Base-by-base conservation (phyloP, 148 eudicot genomes). In the Camellia lanceoleosa region DNA sequence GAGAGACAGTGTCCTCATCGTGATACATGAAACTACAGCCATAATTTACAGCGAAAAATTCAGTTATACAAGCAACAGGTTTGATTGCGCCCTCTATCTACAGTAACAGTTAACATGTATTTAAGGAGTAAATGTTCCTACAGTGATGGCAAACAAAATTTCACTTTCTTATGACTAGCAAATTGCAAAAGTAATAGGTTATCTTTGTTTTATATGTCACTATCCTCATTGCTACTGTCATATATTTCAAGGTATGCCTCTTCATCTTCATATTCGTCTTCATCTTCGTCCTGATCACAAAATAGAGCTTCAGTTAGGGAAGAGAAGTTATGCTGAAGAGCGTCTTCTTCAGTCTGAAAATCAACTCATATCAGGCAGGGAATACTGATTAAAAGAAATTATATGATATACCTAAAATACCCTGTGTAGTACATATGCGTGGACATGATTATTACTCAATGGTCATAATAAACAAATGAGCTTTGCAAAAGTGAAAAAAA, bases 201-300 rank as follows among this genome's bases (percentile, higher is more conserved):
- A 38, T 78, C 38, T 18, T 55, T 19, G 80, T 42, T 68, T 68
- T 19, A 56, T 42, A 68, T 60, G 60, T 74, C 46, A 8, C 52
- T 69, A 38, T 59, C 77, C 54, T 84, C 88, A 16, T 82, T 80
- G 23, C 76, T 81, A 74, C 81, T 83, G 79, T 83, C 85, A 65
- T 87, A 87, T 67, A 80, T 77, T 73, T 68, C 87, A 51, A 87
- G 82, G 75, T 84, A 86, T 7, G 85, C 83, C 70, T 84, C 89
- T 85, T 89, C 89, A 72, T 69, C 90, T 79, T 69, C 74, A 19
- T 70, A 55, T 47, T 83, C 91, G 38, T 30, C 38, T 30, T 30
- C 38, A 30, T 30, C 38, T 30, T 30, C 38, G 73, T 85, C 88
- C 89, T 87, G 84, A 44, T 47, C 15, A 71, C 18, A 67, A 69